Base-by-base conservation (phyloP, 257 asterid species). In the Nicotiana undulata region DNA sequence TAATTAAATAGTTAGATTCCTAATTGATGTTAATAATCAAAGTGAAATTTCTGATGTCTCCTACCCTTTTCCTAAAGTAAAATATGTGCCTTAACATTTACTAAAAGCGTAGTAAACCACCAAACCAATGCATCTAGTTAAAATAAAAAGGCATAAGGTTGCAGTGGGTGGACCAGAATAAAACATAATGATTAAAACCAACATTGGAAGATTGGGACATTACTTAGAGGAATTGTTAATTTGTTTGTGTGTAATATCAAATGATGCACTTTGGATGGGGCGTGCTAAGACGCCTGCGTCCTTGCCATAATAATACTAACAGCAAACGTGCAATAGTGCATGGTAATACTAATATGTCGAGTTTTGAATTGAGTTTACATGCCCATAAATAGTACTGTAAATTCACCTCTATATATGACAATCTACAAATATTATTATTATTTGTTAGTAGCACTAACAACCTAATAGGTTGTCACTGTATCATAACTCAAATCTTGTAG, bases 241-340 rank as follows among this genome's bases (percentile, higher is more conserved):
- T 68, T 68, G 77, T 68, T n/a, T 68, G 58, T 68, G 58, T 68
- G 77, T 37, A 31, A 70, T 20, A 22, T 12, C 3, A 17, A 37
- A 70, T 70, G 31, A 44, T 70, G 77, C 77, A 70, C 59, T 40
- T 44, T 22, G 59, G 34, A 46, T 70, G 59, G 77, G 13, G 77
- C 77, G 77, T 70, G 77, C 77, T 70, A 22, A 6, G 34, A 40
- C 77, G 77, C 77, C 77, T 70, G 77, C 77, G 10, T 70, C 77
- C 59, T 40, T 70, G 77, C 77, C 59, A 70, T 70, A 44, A 70
- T 70, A 70, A 70, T 70, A 44, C 58, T 70, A 40, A 44, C 77
- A 70, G 7, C 59, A 70, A 44, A 70, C 77, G 77, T 70, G 77
- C 20, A 55, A 70, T 22, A 44, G 59, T 70, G 37, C 59, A 44